Evolutionary conservation across 2,329 filamentous ascomycete genomes (phyloP).

Genomic region (Talaromyces sp.): DNA sequence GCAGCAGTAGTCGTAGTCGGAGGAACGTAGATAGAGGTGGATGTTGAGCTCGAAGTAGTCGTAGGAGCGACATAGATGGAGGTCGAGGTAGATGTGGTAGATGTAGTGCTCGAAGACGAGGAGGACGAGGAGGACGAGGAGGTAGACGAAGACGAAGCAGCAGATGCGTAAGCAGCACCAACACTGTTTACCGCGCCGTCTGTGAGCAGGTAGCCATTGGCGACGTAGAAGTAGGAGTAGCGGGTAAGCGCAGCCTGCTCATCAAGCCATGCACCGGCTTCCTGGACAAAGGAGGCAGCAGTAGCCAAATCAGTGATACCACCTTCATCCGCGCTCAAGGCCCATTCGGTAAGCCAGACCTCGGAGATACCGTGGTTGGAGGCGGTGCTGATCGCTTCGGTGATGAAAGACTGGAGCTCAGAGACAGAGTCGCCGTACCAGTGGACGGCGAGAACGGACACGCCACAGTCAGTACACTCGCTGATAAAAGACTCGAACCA

Average conservation of each 20-base stretch:
- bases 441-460: conserved; percentile 45
- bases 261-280: conserved; percentile 41
- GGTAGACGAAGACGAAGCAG: neutral
- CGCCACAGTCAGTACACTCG: conserved; percentile 34
- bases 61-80: neutral
- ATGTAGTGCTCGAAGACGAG: neutral
- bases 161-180: conserved; percentile 28
- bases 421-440: conserved; percentile 37
- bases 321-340: conserved; percentile 25
- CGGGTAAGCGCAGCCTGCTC: conserved; percentile 33
- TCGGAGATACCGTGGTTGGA: conserved; percentile 31
- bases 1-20: neutral
- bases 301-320: conserved; percentile 24
- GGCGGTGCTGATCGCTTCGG: conserved; percentile 35
- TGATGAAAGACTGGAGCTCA: conserved; percentile 22
- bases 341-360: conserved; percentile 48
- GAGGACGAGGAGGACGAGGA: neutral
- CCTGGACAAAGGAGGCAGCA: conserved; percentile 34
- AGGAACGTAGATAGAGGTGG: neutral
- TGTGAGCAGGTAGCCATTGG: conserved; percentile 30
- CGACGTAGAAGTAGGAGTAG: conserved; percentile 43
- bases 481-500: conserved; percentile 42
- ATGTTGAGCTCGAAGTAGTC: neutral
- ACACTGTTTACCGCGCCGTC: conserved; percentile 27
- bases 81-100: neutral